These are phyloP conservation scores for Clarireedia hainanense DNA, from an alignment of 2,329 filamentous ascomycete genomes.

Conservation along the genomic window DNA sequence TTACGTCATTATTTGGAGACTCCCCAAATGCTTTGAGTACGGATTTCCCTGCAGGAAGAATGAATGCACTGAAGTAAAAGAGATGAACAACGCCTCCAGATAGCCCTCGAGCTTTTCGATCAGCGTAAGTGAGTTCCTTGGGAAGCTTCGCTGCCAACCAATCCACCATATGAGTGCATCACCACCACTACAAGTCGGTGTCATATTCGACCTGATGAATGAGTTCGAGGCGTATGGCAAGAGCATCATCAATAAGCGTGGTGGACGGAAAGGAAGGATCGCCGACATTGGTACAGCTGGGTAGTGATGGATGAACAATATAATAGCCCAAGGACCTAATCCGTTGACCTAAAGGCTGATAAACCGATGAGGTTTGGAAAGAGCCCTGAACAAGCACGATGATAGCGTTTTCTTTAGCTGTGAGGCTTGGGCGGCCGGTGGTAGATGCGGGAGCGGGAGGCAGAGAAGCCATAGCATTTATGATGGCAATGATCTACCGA, in stretches of 20 bases:
- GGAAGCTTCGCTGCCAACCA: conserved; percentile 9
- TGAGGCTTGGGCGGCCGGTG: no score
- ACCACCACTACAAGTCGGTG: not conserved
- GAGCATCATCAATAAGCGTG: conserved; percentile 7
- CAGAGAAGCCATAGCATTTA: no score
- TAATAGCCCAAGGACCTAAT: not conserved
- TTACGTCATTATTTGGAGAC: conserved; percentile 1
- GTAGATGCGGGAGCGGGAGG: no score
- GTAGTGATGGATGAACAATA: not conserved
- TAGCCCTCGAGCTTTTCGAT: conserved; percentile 1
- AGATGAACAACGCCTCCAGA: conserved; percentile 9
- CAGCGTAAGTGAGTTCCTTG: conserved; percentile 1
- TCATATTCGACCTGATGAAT: not conserved
- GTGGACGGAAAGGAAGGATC: conserved; percentile 2
- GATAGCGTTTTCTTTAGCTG: not conserved
- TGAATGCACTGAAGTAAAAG: conserved; percentile 7
- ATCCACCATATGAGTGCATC: conserved; percentile 10
- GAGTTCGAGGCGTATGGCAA: conserved; percentile 4
- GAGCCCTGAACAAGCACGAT: conserved; percentile 4
- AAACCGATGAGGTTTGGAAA: conserved; percentile 6
- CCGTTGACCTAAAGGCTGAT: not conserved
- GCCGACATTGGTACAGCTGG: conserved; percentile 1
- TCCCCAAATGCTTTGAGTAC: conserved; percentile 6
- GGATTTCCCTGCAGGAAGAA: conserved; percentile 3
- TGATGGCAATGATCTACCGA: no score